A percentile compares a stretch with the other conserved stretches of the same genome.
Evolutionary conservation across 352 stramenopile genomes (phyloP).

Genomic region (Globisporangium megalacanthum): DNA sequence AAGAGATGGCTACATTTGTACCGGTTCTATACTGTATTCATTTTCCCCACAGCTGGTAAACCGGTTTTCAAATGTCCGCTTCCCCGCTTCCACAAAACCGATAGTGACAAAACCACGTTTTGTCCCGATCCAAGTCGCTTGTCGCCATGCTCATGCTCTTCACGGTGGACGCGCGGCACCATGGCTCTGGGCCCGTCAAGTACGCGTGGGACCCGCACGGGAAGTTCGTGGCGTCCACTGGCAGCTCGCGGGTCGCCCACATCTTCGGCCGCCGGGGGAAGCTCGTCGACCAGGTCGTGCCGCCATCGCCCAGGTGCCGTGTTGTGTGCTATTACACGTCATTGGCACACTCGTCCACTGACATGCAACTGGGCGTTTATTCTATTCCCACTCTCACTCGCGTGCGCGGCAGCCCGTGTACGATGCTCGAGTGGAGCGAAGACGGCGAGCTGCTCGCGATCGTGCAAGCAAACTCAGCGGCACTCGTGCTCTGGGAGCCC

Average conservation of each 20-base stretch:
- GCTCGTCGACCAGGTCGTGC: slow-evolving; percentile 76
- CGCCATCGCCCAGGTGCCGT: slow-evolving; percentile 67
- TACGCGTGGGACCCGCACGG: slow-evolving; percentile 78
- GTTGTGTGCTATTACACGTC: neutral
- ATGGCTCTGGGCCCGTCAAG: slow-evolving; percentile 63
- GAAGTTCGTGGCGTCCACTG: slow-evolving; percentile 72
- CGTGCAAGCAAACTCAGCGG: slow-evolving; percentile 67
- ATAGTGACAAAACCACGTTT: neutral
- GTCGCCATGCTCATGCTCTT: slow-evolving; percentile 72
- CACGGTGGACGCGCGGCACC: slow-evolving; percentile 71
- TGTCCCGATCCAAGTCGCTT: neutral
- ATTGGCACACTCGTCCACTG: neutral
- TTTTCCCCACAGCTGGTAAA: no score
- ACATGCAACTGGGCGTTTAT: no score
- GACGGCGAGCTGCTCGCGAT: slow-evolving; percentile 64
- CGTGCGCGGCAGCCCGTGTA: slow-evolving; percentile 47
- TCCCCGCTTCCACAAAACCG: no score
- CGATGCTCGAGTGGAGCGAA: slow-evolving; percentile 69
- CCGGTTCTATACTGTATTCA: neutral
- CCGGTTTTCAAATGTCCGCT: no score
- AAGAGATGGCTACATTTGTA: slow-evolving; percentile 3
- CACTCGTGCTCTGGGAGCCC: slow-evolving; percentile 68
- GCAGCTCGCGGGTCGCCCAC: slow-evolving; percentile 65
- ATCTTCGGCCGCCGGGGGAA: slow-evolving; percentile 68
- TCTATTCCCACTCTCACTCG: no score